phyloP scores from a whole-genome alignment of 2,329 filamentous ascomycete genomes.

The Dactylellina cionopaga region DNA sequence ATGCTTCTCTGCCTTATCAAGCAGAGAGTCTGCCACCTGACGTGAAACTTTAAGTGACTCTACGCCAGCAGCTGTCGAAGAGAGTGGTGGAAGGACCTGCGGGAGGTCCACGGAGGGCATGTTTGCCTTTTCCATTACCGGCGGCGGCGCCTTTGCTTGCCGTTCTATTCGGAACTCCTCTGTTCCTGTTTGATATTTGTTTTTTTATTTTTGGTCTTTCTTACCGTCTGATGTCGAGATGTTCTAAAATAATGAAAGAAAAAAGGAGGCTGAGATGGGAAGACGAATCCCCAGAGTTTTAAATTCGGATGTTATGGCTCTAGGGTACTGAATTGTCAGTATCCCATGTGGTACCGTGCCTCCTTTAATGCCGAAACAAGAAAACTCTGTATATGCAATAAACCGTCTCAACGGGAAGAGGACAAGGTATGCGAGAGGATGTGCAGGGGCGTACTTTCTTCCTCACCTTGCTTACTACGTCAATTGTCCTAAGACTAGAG shows the following conservation, averaged over 20 bases:
- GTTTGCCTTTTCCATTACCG: conserved; percentile 42
- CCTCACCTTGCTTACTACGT: conserved; percentile 38
- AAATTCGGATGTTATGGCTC: conserved; percentile 36
- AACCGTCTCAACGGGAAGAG: conserved; percentile 17
- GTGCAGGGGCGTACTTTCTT: conserved; percentile 9
- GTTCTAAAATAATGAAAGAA: conserved; percentile 48
- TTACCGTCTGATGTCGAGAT: conserved; percentile 36
- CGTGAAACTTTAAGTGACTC: conserved; percentile 48
- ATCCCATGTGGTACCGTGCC: conserved; percentile 28
- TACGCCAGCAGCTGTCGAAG: conserved; percentile 9
- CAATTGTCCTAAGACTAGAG: conserved; percentile 26
- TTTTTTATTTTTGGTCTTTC: conserved; percentile 36
- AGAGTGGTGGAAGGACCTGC: conserved; percentile 26
- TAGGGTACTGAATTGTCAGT: conserved; percentile 18
- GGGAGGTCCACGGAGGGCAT: conserved; percentile 34
- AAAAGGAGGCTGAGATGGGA: conserved; percentile 50
- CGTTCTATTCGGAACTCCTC: conserved; percentile 30
- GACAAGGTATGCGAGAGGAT: conserved; percentile 24
- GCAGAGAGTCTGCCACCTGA: conserved; percentile 20
- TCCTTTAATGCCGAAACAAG: conserved; percentile 52
- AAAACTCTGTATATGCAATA: conserved; percentile 44
- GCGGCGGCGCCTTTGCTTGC: conserved; percentile 19
- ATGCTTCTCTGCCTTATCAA: conserved; percentile 47
- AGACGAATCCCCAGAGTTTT: conserved; percentile 43
- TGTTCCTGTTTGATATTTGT: conserved; percentile 16